Evolutionary conservation across 2,329 filamentous ascomycete species (phyloP).

Genomic region (Annulohypoxylon truncatum): DNA sequence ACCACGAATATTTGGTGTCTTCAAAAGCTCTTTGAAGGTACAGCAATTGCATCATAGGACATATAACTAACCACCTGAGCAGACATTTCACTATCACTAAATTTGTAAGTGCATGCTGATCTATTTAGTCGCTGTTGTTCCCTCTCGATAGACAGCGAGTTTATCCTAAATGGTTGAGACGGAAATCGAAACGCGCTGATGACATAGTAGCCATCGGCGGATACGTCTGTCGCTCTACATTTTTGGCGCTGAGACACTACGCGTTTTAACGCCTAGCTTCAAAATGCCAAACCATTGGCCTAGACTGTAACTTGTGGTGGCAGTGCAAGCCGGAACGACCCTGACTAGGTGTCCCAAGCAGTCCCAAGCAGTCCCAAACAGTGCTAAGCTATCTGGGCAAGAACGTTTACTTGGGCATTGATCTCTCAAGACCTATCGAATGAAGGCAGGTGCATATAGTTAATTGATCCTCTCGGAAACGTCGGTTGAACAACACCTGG

Average conservation of each 20-base stretch:
- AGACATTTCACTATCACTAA: neutral
- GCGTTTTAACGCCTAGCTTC: constrained; percentile 1
- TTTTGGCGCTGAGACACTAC: neutral
- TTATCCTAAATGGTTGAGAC: constrained; percentile 2
- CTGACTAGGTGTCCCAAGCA: neutral
- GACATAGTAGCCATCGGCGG: neutral
- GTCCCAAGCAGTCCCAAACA: too few relatives aligned
- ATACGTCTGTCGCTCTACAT: neutral
- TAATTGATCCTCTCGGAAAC: constrained; percentile 1
- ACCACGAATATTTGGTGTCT: neutral
- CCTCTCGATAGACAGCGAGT: neutral
- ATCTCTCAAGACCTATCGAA: neutral
- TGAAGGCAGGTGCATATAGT: neutral
- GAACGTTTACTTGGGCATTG: neutral
- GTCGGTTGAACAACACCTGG: too few relatives aligned
- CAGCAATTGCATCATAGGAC: constrained; percentile 6
- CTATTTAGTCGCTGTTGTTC: neutral
- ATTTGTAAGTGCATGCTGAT: neutral
- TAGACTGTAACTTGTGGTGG: neutral
- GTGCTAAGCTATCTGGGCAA: neutral
- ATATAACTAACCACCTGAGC: neutral
- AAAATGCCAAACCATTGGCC: constrained; percentile 1
- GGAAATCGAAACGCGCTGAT: neutral
- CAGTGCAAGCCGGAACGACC: neutral
- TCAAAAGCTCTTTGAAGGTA: neutral